Conservation (phyloP, 106 monocot species). For the Narthecium ossifragum region DNA sequence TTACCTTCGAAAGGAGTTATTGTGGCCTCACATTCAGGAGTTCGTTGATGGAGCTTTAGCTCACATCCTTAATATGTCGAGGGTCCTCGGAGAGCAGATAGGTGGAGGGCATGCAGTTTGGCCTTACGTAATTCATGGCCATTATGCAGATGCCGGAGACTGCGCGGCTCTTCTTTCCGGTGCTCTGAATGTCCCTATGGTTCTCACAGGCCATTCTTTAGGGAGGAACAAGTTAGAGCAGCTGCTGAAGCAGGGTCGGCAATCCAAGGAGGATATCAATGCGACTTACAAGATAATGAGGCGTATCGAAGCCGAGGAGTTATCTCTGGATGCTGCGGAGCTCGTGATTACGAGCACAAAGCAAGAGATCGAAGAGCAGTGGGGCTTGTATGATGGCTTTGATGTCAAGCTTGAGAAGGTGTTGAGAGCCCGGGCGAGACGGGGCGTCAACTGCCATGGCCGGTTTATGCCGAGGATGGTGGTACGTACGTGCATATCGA, state of each 20-base stretch:
- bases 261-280: conserved; percentile 91
- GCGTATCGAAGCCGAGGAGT: conserved; percentile 86
- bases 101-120: conserved; percentile 74
- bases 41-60: conserved; percentile 88
- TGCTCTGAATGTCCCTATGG: conserved; percentile 93
- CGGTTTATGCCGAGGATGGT: conserved; percentile 93
- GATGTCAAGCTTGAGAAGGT: conserved; percentile 93
- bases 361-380: conserved; percentile 97
- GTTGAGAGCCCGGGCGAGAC: conserved; percentile 52
- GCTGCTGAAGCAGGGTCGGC: conserved; percentile 80
- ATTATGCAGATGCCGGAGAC: conserved; percentile 97
- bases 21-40: conserved; percentile 91
- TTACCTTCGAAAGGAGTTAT: conserved; percentile 71
- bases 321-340: conserved; percentile 85
- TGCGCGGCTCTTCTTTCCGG: conserved; percentile 85
- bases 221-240: conserved; percentile 92
- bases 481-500: too few species aligned
- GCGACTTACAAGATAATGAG: conserved; percentile 95
- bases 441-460: conserved; percentile 76
- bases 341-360: conserved; percentile 90
- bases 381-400: conserved; percentile 96
- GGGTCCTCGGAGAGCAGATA: conserved; percentile 78
- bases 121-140: conserved; percentile 95
- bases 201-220: conserved; percentile 90
- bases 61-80: conserved; percentile 89